Evolutionary conservation across 176 grass and related monocot species (phyloP).

Genomic region (Phoenix roebelenii): DNA sequence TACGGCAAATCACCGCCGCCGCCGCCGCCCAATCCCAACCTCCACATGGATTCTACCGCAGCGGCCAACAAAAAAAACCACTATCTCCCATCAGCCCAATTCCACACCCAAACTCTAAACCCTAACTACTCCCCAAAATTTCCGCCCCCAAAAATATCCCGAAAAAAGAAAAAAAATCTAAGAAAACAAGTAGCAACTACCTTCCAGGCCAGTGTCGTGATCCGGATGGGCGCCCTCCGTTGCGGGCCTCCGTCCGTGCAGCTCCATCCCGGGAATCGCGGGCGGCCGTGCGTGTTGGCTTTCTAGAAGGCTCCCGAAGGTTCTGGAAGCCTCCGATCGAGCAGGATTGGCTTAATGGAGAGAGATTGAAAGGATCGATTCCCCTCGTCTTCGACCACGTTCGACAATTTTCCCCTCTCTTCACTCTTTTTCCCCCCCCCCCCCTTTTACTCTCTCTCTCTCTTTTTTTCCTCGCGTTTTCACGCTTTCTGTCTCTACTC

Average conservation of each 20-base stretch:
- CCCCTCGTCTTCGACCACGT: constrained; percentile 11
- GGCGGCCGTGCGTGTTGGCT: too few relatives aligned
- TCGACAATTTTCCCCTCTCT: neutral
- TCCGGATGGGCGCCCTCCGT: constrained; percentile 16
- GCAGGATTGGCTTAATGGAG: constrained; percentile 9
- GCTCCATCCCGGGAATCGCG: constrained; percentile 29
- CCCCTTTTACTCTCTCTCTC: neutral
- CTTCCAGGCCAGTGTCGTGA: constrained; percentile 50
- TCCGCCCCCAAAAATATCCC: neutral
- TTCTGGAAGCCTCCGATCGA: constrained; percentile 24
- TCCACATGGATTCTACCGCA: constrained; percentile 67
- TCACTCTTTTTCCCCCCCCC: constrained; percentile 3
- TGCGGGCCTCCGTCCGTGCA: constrained; percentile 12
- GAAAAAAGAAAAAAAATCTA: neutral
- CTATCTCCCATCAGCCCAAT: constrained; percentile 2
- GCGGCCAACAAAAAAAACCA: constrained; percentile 3
- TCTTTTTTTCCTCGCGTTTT: neutral
- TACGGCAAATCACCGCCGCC: constrained; percentile 16
- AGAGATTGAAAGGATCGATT: neutral
- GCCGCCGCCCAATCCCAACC: constrained; percentile 50
- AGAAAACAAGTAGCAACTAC: constrained; percentile 19
- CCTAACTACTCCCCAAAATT: constrained; percentile 20
- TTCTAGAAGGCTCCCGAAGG: neutral
- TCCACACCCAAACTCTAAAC: constrained; percentile 27
- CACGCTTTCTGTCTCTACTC: too few relatives aligned